Evolutionary conservation across 805 yeast species (phyloP).

Genomic region (Cyberlindnera meyerae): DNA sequence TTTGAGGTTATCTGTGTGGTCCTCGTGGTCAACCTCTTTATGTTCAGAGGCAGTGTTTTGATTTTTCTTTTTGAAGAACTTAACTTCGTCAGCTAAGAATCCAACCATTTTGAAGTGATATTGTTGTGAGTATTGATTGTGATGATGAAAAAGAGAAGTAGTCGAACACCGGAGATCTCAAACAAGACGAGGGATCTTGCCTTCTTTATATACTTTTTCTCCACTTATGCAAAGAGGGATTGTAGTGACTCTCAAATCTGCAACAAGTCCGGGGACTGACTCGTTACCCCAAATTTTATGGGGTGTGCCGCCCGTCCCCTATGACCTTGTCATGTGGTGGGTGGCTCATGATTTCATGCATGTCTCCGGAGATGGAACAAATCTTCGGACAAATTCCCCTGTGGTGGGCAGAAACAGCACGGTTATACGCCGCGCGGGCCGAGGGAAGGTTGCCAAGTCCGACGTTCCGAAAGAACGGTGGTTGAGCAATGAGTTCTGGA

Average conservation of each 20-base stretch:
- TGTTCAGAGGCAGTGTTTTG: not conserved
- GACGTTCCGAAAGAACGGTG: too few species aligned
- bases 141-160: not conserved
- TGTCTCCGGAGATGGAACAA: slow-evolving; percentile 10
- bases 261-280: not conserved
- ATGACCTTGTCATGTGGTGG: slow-evolving; percentile 1
- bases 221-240: not conserved
- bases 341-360: slow-evolving; percentile 3
- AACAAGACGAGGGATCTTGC: too few species aligned
- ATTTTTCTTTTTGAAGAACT: slow-evolving; percentile 12
- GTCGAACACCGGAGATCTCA: too few species aligned
- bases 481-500: too few species aligned
- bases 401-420: not conserved
- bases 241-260: too few species aligned
- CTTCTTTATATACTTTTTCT: not conserved
- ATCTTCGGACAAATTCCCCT: slow-evolving; percentile 7
- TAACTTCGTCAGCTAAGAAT: slow-evolving; percentile 21
- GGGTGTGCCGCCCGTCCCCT: too few species aligned
- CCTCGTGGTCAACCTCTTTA: not conserved
- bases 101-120: slow-evolving; percentile 13
- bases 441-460: too few species aligned
- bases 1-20: slow-evolving; percentile 12
- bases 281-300: slow-evolving; percentile 1
- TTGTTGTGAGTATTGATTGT: not conserved
- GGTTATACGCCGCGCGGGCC: too few species aligned